Base-by-base conservation (phyloP, 768 basidiomycete genomes). In the Russula ochroleuca region DNA sequence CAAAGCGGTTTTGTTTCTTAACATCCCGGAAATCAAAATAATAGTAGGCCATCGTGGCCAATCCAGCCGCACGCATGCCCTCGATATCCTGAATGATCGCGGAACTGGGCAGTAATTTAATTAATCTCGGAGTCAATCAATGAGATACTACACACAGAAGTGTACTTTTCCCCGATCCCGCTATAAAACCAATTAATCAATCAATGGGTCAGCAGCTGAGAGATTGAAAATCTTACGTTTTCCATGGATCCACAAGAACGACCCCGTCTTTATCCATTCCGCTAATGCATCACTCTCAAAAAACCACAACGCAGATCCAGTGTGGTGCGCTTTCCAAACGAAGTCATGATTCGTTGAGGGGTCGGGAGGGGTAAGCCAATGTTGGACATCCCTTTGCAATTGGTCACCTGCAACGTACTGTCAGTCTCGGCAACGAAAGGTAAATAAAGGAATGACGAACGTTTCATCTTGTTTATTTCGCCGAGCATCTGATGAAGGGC, bases 231-330 rank as follows among this genome's bases (percentile, higher is more conserved):
- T 6, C 56, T n/a, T 57, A 58, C 62, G 49, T 31, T 58, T 63
- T 2, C 62, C 62, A 31, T 63, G 62, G 23, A 63, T 45, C 62
- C 62, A 63, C 17, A 63, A 4, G 1, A 63, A 15, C 19, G 62
- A 63, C 10, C 35, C 56, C 9, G 8, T 17, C 35, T 6, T 14
- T 25, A 41, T 51, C 62, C 62, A 63, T 5, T 31, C 38, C 35
- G 49, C 8, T 4, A 52, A 52, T 8, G n/a, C 10, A 19, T 19
- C 23, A 7, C 49, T 31, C 5, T 47, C 5, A 5, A 37, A 35
- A 6, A 59, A 59, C 57, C 62, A 63, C 5, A 25, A 23, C 23
- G 56, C 25, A 5, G 62, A 58, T 17, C 62, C 49, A 0, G 0
- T 31, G 11, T 51, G 40, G 21, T 17, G 57, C 0, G n/a, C n/a